Conservation (phyloP, 768 basidiomycete species). For the Tylopilus rubrobrunneus region DNA sequence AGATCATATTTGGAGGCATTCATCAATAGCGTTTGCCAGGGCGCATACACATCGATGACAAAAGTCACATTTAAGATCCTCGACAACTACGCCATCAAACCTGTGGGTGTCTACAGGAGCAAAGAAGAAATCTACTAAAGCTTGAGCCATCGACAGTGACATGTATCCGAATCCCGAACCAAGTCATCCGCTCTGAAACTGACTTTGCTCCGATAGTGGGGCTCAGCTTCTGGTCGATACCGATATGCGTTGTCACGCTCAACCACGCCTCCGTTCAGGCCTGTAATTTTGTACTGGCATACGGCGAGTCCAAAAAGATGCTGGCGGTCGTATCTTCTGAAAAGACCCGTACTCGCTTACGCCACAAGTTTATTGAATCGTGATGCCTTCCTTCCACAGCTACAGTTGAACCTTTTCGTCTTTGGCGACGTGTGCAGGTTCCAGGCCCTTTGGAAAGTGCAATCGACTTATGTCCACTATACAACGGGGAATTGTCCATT, state of each 20-base stretch:
- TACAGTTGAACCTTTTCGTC: slow-evolving; percentile 36
- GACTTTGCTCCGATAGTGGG: slow-evolving; percentile 2
- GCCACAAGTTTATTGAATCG: too few relatives aligned
- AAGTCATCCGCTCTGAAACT: not conserved
- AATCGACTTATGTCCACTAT: slow-evolving; percentile 44
- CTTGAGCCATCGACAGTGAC: slow-evolving; percentile 35
- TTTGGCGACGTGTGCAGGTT: slow-evolving; percentile 45
- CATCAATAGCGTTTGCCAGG: slow-evolving; percentile 45
- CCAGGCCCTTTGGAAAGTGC: slow-evolving; percentile 39
- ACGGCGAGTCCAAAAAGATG: too few relatives aligned
- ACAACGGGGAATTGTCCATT: slow-evolving; percentile 29
- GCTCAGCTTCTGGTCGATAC: slow-evolving; percentile 13
- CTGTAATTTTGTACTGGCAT: slow-evolving; percentile 5
- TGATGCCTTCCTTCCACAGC: too few relatives aligned
- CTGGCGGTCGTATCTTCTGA: too few relatives aligned
- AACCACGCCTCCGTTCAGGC: slow-evolving; percentile 20
- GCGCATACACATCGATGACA: slow-evolving; percentile 51
- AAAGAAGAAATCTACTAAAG: slow-evolving; percentile 43
- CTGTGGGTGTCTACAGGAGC: slow-evolving; percentile 56
- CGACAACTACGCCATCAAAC: slow-evolving; percentile 43
- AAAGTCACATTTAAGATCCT: slow-evolving; percentile 53
- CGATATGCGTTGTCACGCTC: not conserved
- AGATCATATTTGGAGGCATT: slow-evolving; percentile 52
- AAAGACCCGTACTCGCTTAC: too few relatives aligned
- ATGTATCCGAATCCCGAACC: slow-evolving; percentile 30